Evolutionary conservation across 1,284 basidiomycete species (phyloP), one percentile per base, ranked within the genome.

Genomic region (Microbotryomycetes sp.): DNA sequence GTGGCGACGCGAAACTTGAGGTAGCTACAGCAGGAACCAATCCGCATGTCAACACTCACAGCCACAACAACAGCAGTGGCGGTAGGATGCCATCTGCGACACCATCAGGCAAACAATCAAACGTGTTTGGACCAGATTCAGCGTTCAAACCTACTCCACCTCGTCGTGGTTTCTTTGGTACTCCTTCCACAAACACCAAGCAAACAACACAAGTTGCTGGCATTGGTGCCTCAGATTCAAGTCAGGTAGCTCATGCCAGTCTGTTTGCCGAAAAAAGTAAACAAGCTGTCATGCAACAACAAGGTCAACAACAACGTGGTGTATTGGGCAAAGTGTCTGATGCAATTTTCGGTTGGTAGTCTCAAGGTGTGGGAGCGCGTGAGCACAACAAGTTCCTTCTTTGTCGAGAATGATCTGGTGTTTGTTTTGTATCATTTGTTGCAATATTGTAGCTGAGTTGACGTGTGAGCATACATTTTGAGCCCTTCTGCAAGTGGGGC

Each of bases 291-390:
- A 30, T 65, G 56, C 50, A 53, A 48, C 63, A 70, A 49, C 45
- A 58, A 49, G 55, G 50, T 23, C 59, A 64, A 55, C 53, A 54
- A 45, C 63, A 64, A 48, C 64, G 65, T 29, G 68, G 68, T 26
- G 61, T 67, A 32, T 46, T 69, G 14, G 70, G 70, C 6, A 70
- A 66, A 30, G 64, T 71, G 19, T 56, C 58, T 16, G 69, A 71
- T 31, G 45, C 66, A 9, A 65, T 71, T 12, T 71, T 71, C 54
- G 70, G 70, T 6, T 71, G 66, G 66, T 68, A 52, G n/a, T 16
- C 16, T 25, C 23, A 3, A 16, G 12, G 19, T 2, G 25, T 19
- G 49, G 3, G 6, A 6, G 49, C 26, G n/a, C 6, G 2, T 7
- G 25, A 29, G 6, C 25, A 29, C 14, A 19, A 2, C 9, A 23